These are phyloP conservation scores for Casuarina glauca DNA, from an alignment of 306 rosid species.

Conservation along the genomic window DNA sequence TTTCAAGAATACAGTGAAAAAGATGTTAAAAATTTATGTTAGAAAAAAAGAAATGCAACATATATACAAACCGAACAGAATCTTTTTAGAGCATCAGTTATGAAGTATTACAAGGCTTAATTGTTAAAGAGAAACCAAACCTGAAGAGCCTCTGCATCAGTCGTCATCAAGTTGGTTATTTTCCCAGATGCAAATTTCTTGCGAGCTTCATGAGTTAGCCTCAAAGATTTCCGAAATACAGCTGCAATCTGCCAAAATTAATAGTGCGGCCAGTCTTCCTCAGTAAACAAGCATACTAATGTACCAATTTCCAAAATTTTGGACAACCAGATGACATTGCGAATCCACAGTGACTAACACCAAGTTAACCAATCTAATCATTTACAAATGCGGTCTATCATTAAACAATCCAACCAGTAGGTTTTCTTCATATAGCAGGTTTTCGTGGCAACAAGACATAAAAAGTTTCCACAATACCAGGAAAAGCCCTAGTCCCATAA, in stretches of 20 bases:
- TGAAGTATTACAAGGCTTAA: background rate
- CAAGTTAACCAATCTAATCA: background rate
- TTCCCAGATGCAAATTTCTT: constrained; percentile 92
- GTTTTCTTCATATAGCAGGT: background rate
- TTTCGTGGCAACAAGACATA: background rate
- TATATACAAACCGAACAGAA: too few species aligned
- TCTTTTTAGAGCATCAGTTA: background rate
- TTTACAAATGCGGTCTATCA: too few species aligned
- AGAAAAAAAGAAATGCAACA: too few species aligned
- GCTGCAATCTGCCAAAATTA: constrained; percentile 72
- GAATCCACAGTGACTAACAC: background rate
- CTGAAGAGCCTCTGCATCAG: constrained; percentile 95
- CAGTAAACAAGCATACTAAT: background rate
- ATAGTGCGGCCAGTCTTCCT: background rate
- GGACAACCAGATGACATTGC: background rate
- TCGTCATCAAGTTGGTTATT: constrained; percentile 96
- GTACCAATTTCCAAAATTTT: background rate
- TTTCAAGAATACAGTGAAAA: background rate
- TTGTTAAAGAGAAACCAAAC: constrained; percentile 29
- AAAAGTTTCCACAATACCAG: background rate
- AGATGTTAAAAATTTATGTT: background rate
- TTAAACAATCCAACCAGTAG: background rate
- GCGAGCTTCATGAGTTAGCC: constrained; percentile 95
- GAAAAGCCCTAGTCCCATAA: too few species aligned
- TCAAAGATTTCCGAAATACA: constrained; percentile 89